Conservation (phyloP, 2,329 filamentous ascomycete genomes). For the Monosporascus sp. region DNA sequence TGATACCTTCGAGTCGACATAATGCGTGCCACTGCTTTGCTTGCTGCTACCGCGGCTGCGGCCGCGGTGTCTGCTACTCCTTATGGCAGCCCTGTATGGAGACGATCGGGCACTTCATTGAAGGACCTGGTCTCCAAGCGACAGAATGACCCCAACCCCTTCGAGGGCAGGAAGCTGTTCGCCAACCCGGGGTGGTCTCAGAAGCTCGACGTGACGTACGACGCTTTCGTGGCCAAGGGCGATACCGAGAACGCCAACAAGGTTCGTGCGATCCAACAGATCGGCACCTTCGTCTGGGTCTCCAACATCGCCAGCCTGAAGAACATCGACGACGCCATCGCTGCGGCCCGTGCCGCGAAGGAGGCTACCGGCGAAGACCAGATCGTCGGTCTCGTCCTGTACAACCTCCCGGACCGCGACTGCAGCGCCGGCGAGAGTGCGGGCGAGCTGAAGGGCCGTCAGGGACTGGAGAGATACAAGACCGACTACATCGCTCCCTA, state of each 20-base stretch:
- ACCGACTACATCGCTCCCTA: constrained; percentile 45
- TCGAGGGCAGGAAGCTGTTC: constrained; percentile 42
- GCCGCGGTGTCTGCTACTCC: neutral
- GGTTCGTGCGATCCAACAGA: constrained; percentile 32
- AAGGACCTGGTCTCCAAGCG: neutral
- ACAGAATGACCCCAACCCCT: constrained; percentile 32
- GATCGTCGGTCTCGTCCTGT: constrained; percentile 39
- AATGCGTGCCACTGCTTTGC: neutral
- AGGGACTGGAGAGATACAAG: constrained; percentile 50
- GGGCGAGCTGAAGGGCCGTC: constrained; percentile 45
- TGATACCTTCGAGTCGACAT: too few relatives aligned
- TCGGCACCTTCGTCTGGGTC: constrained; percentile 40
- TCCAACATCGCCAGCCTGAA: constrained; percentile 33
- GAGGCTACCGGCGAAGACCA: constrained; percentile 21
- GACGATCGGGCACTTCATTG: neutral
- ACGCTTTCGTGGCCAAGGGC: constrained; percentile 29
- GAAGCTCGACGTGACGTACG: constrained; percentile 35
- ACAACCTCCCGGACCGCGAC: constrained; percentile 54
- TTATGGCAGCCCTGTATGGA: neutral
- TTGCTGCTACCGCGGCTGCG: neutral
- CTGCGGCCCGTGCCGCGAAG: constrained; percentile 31
- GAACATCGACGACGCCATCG: constrained; percentile 47
- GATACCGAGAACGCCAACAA: constrained; percentile 33
- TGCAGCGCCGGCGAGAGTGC: constrained; percentile 53
- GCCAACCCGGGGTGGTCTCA: constrained; percentile 37